Percentiles rank a stretch among this genome's conserved stretches.
phyloP scores from a whole-genome alignment of 805 yeast species.

The Candida corydali region DNA sequence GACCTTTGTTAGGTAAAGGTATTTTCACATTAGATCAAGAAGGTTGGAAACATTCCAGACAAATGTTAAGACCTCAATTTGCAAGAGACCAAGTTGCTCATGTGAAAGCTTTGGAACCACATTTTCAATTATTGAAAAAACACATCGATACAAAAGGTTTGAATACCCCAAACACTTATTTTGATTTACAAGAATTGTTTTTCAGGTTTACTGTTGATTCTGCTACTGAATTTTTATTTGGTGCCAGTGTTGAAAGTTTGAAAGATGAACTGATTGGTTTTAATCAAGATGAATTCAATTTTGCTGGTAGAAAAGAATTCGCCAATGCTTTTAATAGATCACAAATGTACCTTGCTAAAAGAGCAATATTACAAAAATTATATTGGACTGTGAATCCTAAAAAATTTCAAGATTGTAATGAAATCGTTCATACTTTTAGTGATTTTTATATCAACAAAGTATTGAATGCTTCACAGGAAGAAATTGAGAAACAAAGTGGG shows the following conservation, averaged over 20 bases:
- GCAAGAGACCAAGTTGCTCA: slow-evolving; percentile 35
- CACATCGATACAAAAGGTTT: slow-evolving; percentile 14
- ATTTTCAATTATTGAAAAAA: slow-evolving; percentile 21
- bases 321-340: slow-evolving; percentile 32
- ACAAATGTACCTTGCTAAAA: slow-evolving; percentile 27
- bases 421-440: slow-evolving; percentile 28
- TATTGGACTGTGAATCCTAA: slow-evolving; percentile 23
- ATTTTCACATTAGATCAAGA: slow-evolving; percentile 36
- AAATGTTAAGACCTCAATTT: slow-evolving; percentile 36
- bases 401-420: slow-evolving; percentile 30
- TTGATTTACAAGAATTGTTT: slow-evolving; percentile 32
- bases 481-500: slow-evolving; percentile 25
- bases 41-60: slow-evolving; percentile 35
- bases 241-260: slow-evolving; percentile 28
- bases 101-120: slow-evolving; percentile 27
- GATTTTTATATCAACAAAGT: slow-evolving; percentile 28
- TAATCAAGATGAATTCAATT: slow-evolving; percentile 14
- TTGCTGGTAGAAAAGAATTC: slow-evolving; percentile 19
- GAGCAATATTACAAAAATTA: slow-evolving; percentile 28
- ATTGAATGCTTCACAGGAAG: slow-evolving; percentile 22
- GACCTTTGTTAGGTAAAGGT: slow-evolving; percentile 34
- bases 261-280: slow-evolving; percentile 19
- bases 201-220: slow-evolving; percentile 36
- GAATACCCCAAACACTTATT: slow-evolving; percentile 18
- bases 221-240: slow-evolving; percentile 38